Evolutionary conservation across 495 filamentous ascomycete genomes (phyloP), one percentile per base, ranked within the genome.

Genomic region (Baudoinia panamericana): DNA sequence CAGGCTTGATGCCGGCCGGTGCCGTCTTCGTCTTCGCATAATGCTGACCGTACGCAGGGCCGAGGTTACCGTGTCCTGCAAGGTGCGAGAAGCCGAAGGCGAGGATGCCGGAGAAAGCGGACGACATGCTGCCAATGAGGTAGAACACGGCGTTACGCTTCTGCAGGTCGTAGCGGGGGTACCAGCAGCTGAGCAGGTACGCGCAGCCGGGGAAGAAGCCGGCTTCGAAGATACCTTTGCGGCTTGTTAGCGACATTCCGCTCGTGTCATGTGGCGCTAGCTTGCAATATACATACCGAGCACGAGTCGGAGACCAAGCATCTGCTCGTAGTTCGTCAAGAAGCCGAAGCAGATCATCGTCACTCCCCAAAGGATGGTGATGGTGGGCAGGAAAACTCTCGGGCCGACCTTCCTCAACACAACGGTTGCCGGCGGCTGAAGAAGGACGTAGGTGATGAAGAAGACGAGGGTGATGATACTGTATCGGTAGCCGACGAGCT

Each of bases 101-200:
- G 17, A 54, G 51, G 20, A 54, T 54, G 39, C 51, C 51, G 21
- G 41, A 41, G 40, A 47, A 54, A 16, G 51, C 51, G 11, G 47
- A 51, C 15, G 48, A 30, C 27, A 54, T 34, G 30, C 36, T 48
- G 5, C 51, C 51, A 35, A 54, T 50, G 30, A 54, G 39, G 36
- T 54, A 54, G 40, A 54, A 54, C 21, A 50, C 41, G 7, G 51
- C 46, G 31, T 48, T 41, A 3, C 51, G 41, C 39, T 53, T 53
- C 36, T 41, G 43, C 13, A 46, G 39, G 13, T 50, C 46, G 36
- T 49, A 41, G 17, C 37, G 40, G 15, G 46, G 39, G 22, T 53
- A 53, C 50, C 50, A 53, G 25, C 46, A 45, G 16, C 32, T 43
- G 7, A 48, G 41, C 5, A 53, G 43, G 29, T 48, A 48, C 26